A percentile compares a stretch with the other conserved stretches of the same genome.
Evolutionary conservation across 208 protist genomes (phyloP).

Genomic region (Leishmania martiniquensis): DNA sequence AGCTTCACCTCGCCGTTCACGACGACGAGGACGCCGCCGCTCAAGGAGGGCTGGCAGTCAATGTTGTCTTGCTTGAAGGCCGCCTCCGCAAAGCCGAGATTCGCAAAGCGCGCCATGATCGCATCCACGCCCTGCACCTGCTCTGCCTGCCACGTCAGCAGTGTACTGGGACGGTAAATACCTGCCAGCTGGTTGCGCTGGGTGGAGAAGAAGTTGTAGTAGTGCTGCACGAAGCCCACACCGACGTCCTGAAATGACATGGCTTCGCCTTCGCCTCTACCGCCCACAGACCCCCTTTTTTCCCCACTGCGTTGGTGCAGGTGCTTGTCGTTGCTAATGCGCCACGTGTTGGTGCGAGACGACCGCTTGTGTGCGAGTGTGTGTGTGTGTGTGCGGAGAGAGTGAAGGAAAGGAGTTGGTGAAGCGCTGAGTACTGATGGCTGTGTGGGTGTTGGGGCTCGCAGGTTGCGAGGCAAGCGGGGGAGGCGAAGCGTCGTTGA

Average conservation of each 20-base stretch:
- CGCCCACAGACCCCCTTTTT: neutral
- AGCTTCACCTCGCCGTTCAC: conserved; percentile 86
- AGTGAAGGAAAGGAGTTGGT: neutral
- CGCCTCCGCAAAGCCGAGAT: conserved; percentile 74
- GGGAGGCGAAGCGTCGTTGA: too few species aligned
- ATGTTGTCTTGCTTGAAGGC: conserved; percentile 81
- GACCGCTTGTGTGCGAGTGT: neutral
- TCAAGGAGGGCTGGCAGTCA: conserved; percentile 83
- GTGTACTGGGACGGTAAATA: conserved; percentile 77
- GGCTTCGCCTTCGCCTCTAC: neutral
- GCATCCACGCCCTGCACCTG: conserved; percentile 83
- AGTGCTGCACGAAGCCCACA: conserved; percentile 76
- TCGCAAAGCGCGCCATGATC: conserved; percentile 84
- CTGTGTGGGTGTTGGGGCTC: too few species aligned
- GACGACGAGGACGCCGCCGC: conserved; percentile 75
- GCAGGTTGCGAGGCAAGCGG: neutral
- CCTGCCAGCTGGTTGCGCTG: conserved; percentile 67
- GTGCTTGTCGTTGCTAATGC: neutral
- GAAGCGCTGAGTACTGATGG: neutral
- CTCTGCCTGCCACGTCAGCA: conserved; percentile 89
- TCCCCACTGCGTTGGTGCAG: neutral
- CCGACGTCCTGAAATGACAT: conserved; percentile 86
- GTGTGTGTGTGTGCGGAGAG: neutral
- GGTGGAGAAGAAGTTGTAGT: conserved; percentile 84
- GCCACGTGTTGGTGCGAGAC: neutral